These are phyloP conservation scores for Immersiella caudata DNA, from an alignment of 495 filamentous ascomycete genomes.

Conservation along the genomic window DNA sequence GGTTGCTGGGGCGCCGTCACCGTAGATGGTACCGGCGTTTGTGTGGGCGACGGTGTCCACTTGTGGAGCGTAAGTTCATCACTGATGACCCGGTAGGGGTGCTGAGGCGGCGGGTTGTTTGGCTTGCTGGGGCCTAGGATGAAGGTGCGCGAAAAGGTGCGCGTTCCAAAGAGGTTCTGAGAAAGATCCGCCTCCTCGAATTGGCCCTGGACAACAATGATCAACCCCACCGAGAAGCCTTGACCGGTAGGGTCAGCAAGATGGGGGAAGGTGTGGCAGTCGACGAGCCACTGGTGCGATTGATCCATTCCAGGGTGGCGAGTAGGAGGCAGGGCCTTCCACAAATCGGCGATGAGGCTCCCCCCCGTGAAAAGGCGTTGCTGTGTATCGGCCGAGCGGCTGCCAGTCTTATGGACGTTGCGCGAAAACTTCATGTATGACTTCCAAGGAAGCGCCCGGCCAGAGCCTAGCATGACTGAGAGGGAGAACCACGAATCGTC, in stretches of 20 bases:
- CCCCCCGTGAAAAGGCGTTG: conserved; percentile 66
- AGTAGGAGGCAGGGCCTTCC: conserved; percentile 71
- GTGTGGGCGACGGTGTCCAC: conserved; percentile 35
- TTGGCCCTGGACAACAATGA: conserved; percentile 79
- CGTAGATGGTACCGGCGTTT: not conserved
- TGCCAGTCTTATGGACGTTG: conserved; percentile 72
- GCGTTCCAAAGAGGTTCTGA: conserved; percentile 54
- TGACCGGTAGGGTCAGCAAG: conserved; percentile 72
- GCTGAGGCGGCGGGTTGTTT: conserved; percentile 40
- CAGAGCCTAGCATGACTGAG: conserved; percentile 63
- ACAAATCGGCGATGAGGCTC: conserved; percentile 67
- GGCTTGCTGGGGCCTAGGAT: conserved; percentile 73
- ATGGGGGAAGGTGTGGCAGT: conserved; percentile 75
- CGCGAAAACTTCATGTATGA: conserved; percentile 77
- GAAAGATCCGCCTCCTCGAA: conserved; percentile 72
- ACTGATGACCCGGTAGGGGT: conserved; percentile 69
- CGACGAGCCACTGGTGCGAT: conserved; percentile 72
- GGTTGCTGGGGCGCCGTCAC: conserved; percentile 4
- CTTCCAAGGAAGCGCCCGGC: conserved; percentile 62
- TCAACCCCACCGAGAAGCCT: conserved; percentile 65
- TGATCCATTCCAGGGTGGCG: conserved; percentile 70
- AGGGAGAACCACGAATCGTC: conserved; percentile 75
- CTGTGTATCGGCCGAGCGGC: conserved; percentile 56
- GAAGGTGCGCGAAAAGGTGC: conserved; percentile 86
- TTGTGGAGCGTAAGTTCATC: conserved; percentile 73